A percentile compares a stretch with the other conserved stretches of the same genome.
Conservation (phyloP, 2,329 filamentous ascomycete species). For the Periconia digitata region DNA sequence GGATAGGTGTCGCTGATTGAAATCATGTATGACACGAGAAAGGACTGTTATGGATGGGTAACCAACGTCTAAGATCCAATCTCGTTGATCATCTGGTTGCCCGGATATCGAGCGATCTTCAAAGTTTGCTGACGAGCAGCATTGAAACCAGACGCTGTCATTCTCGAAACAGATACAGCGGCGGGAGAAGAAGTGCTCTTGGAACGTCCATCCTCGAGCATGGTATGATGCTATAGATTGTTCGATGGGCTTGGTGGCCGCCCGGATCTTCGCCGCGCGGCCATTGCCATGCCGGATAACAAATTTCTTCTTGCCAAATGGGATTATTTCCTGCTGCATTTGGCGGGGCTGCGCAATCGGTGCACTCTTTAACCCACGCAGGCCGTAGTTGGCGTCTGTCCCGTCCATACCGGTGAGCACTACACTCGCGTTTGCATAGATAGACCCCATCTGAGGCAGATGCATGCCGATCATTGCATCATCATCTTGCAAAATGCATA, state of each 20-base stretch:
- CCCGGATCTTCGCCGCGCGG: neutral
- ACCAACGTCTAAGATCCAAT: neutral
- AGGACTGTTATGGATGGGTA: neutral
- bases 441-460: neutral
- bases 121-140: neutral
- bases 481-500: conserved; percentile 2
- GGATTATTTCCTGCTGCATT: too few species aligned
- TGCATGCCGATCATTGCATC: neutral
- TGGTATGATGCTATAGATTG: too few species aligned
- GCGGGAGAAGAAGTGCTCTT: conserved; percentile 3
- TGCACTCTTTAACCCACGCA: neutral
- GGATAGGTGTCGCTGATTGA: neutral
- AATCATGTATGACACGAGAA: neutral
- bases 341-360: neutral
- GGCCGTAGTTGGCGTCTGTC: neutral
- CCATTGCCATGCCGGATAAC: too few species aligned
- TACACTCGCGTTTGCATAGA: neutral
- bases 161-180: neutral
- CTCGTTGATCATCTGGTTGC: neutral
- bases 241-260: neutral
- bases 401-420: neutral
- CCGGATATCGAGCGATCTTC: neutral
- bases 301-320: neutral
- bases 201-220: conserved; percentile 1
- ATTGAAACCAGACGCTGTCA: neutral